A percentile compares a stretch with the other conserved stretches of the same genome.
These are phyloP conservation scores for Leccinum rimulosum DNA, from an alignment of 768 basidiomycete species.

Conservation along the genomic window DNA sequence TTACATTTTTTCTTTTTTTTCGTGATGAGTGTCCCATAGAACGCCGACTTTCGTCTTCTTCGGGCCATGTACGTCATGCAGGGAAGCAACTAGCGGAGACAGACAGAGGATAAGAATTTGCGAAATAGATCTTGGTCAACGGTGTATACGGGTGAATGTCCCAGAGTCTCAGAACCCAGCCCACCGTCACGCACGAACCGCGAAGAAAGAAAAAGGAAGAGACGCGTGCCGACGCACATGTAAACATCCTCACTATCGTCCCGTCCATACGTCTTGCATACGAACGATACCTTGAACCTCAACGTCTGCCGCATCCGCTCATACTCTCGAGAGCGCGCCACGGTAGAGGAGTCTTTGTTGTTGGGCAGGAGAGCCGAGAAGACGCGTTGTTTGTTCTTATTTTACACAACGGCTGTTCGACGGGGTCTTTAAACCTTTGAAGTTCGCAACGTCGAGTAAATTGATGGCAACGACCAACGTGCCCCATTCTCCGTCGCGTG, in stretches of 20 bases:
- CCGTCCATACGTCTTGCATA: constrained; percentile 56
- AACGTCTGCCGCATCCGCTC: constrained; percentile 65
- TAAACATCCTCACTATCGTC: constrained; percentile 50
- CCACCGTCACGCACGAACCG: no score
- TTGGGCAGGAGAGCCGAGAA: no score
- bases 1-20: no score
- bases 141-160: constrained; percentile 69
- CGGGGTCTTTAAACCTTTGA: no score
- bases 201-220: no score
- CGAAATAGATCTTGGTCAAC: constrained; percentile 64
- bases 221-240: constrained; percentile 36
- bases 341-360: constrained; percentile 53
- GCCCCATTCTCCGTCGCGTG: constrained; percentile 27
- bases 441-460: no score
- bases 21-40: no score
- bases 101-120: constrained; percentile 60
- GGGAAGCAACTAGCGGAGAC: constrained; percentile 29
- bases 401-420: no score
- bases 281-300: constrained; percentile 51
- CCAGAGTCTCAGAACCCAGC: not conserved
- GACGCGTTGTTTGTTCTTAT: no score
- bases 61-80: constrained; percentile 18
- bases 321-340: constrained; percentile 78
- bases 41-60: constrained; percentile 51
- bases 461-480: no score